Base-by-base conservation (phyloP, 495 filamentous ascomycete species). In the Aspergillus haitiensis region DNA sequence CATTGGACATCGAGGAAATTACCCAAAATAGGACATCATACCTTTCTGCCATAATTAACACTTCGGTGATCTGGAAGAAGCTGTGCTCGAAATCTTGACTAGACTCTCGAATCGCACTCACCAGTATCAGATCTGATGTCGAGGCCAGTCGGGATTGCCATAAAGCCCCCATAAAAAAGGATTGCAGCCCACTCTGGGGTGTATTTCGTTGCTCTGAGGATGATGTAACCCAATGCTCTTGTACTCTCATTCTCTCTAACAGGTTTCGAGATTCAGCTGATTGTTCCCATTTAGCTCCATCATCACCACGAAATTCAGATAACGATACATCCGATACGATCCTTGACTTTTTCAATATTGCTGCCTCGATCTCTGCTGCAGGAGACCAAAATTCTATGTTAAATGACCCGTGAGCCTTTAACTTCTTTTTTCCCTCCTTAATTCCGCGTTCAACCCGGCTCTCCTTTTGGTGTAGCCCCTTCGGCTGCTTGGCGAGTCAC, bases 1-100 rank as follows among this genome's bases (percentile, higher is more conserved):
- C 5, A 35, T 1, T 11, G 55, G 60, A 7, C 37, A 12, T 56
- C 56, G 12, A 65, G 32, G 15, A 15, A 61, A 27, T 42, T 15
- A 3, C 56, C 42, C 2, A 60, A 7, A 9, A 63, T 59, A 11
- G 65, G 65, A 50, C 65, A 68, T 63, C 65, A 63, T 16, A 45
- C 61, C 15, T 40, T 42, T 2, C 35, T 32, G 1, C 44, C 12
- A 18, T 50, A 13, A 31, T 64, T 44, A 0, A 60, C 16, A 16
- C 49, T 60, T 6, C 56, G 33, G 45, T 64, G 56, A 34, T 51
- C 50, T 18, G 45, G 16, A 7, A 64, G 12, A 2, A 64, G 32
- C n/a, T 52, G 35, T 33, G 10, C 18, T 15, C 49, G 31, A 58
- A 64, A 60, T 0, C 45, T 31, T 4, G 50, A 50, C 42, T 64